phyloP scores from a whole-genome alignment of 78 protist species.

The Guillardia theta region DNA sequence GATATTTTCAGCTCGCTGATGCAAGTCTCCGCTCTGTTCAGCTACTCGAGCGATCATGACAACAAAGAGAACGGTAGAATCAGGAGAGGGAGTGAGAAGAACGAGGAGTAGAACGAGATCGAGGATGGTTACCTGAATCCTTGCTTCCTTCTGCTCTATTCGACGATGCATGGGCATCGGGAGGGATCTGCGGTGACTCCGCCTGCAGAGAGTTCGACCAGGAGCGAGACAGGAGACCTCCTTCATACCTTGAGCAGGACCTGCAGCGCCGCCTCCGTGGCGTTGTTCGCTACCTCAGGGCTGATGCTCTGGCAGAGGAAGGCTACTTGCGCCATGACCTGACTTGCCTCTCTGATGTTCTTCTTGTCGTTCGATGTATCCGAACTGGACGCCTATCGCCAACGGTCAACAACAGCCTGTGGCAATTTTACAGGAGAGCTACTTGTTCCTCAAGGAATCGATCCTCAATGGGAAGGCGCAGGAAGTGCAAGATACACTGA shows the following conservation, averaged over 20 bases:
- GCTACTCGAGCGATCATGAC: not conserved
- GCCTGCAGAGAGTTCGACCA: not conserved
- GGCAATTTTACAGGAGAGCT: too few relatives aligned
- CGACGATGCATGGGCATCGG: too few relatives aligned
- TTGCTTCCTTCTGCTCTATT: too few relatives aligned
- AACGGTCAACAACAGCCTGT: too few relatives aligned
- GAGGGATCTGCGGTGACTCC: not conserved
- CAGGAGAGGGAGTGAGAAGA: not conserved
- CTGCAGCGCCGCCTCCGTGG: not conserved
- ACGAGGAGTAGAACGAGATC: not conserved
- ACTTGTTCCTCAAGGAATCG: not conserved
- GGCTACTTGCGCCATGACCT: not conserved
- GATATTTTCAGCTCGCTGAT: not conserved
- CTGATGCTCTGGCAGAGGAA: not conserved
- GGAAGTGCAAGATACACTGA: not conserved
- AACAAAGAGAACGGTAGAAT: not conserved
- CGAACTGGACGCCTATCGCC: too few relatives aligned
- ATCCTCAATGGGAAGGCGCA: not conserved
- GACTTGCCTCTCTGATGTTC: not conserved
- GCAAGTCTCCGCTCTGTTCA: not conserved
- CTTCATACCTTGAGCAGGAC: not conserved
- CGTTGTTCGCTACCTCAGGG: not conserved
- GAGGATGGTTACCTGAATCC: too few relatives aligned
- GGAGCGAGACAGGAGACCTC: not conserved
- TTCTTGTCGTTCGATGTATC: too few relatives aligned